These are phyloP conservation scores for Paecilomyces dactylethromorphus DNA, from an alignment of 2,329 filamentous ascomycete species.

Conservation along the genomic window DNA sequence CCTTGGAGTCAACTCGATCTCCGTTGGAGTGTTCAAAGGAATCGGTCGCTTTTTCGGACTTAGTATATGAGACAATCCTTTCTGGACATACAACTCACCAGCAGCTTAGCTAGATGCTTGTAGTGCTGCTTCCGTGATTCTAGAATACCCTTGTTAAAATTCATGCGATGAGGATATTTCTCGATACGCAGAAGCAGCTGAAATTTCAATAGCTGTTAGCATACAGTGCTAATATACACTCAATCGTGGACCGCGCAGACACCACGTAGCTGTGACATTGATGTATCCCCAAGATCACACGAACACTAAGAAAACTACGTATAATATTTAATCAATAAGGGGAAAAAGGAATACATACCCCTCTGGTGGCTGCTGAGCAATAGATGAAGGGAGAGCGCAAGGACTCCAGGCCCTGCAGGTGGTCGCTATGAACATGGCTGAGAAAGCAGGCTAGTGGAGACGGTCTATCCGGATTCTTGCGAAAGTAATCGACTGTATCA, in stretches of 20 bases:
- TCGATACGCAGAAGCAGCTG: conserved; percentile 71
- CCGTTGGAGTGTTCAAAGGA: conserved; percentile 71
- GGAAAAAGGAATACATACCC: conserved; percentile 36
- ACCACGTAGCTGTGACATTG: not conserved
- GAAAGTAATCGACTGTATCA: conserved; percentile 70
- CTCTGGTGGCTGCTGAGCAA: conserved; percentile 75
- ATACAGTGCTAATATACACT: not conserved
- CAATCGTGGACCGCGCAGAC: too few species aligned
- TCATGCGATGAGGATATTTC: conserved; percentile 71
- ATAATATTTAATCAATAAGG: not conserved
- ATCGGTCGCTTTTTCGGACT: conserved; percentile 57
- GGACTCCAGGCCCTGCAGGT: conserved; percentile 72
- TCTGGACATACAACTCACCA: conserved; percentile 40
- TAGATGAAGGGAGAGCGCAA: conserved; percentile 79
- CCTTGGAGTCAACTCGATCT: conserved; percentile 65
- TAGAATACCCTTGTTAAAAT: conserved; percentile 69
- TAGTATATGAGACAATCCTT: conserved; percentile 3
- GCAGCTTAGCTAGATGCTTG: conserved; percentile 62
- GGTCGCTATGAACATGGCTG: conserved; percentile 88
- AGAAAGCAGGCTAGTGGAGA: conserved; percentile 78
- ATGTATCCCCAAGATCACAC: not conserved
- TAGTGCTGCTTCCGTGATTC: conserved; percentile 71
- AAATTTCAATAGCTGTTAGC: conserved; percentile 4
- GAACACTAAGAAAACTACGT: not conserved
- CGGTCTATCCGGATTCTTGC: conserved; percentile 45